phyloP scores from a whole-genome alignment of 2,329 filamentous ascomycete genomes.

The Xylariaceae sp. region DNA sequence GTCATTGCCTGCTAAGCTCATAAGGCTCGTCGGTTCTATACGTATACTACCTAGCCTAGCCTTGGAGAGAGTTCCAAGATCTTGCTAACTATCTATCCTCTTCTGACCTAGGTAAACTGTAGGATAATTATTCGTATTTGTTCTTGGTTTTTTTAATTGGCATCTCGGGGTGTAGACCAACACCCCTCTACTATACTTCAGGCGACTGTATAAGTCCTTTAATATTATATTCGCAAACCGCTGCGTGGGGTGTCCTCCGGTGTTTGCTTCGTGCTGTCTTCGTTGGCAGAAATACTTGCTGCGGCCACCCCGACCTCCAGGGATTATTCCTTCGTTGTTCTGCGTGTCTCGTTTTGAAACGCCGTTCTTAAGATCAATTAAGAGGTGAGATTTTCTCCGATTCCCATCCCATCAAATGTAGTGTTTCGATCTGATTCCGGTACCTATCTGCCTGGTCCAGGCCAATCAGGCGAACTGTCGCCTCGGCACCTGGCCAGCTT shows the following conservation, averaged over 20 bases:
- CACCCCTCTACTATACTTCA: background rate
- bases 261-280: slow-evolving; percentile 11
- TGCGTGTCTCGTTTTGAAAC: slow-evolving; percentile 28
- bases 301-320: slow-evolving; percentile 9
- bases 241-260: background rate
- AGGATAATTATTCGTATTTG: too few relatives aligned
- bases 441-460: background rate
- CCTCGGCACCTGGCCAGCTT: too few relatives aligned
- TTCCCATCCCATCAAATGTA: background rate
- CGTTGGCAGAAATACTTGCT: slow-evolving; percentile 10
- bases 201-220: background rate
- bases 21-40: background rate
- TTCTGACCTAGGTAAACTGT: too few relatives aligned
- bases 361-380: slow-evolving; percentile 15
- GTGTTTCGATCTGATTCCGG: slow-evolving; percentile 5
- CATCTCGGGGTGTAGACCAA: too few relatives aligned
- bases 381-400: slow-evolving; percentile 2
- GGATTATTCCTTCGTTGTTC: slow-evolving; percentile 13
- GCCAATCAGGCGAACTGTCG: background rate
- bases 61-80: background rate
- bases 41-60: background rate
- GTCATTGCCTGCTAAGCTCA: background rate
- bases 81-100: background rate
- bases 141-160: too few relatives aligned
- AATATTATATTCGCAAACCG: background rate